Conservation (phyloP, 2,329 filamentous ascomycete genomes). For the Rhynchosporium secalis region DNA sequence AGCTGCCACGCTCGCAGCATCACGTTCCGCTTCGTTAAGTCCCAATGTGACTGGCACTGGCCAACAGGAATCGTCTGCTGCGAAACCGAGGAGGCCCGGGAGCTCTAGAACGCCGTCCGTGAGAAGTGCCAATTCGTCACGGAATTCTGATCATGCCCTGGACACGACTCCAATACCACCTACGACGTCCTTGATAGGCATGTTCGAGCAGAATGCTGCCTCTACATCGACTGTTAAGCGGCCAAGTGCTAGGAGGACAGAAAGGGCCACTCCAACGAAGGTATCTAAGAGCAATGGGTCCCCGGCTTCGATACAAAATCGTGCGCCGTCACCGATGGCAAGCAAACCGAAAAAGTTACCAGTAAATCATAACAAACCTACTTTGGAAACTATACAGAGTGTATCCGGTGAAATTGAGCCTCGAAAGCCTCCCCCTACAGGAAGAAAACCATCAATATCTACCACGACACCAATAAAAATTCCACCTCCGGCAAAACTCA, state of each 20-base stretch:
- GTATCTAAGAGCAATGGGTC: conserved; percentile 19
- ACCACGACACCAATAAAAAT: conserved; percentile 29
- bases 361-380: conserved; percentile 15
- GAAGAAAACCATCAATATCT: conserved; percentile 20
- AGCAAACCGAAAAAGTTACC: conserved; percentile 13
- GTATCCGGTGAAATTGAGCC: conserved; percentile 14
- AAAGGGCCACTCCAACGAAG: conserved; percentile 18
- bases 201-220: conserved; percentile 60
- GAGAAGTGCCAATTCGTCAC: conserved; percentile 30
- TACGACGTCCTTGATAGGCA: conserved; percentile 63
- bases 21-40: conserved; percentile 56
- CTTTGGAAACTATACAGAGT: conserved; percentile 18
- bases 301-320: conserved; percentile 2
- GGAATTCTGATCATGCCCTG: conserved; percentile 41
- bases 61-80: conserved; percentile 23
- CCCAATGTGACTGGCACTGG: conserved; percentile 43
- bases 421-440: conserved; percentile 17
- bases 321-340: conserved; percentile 16
- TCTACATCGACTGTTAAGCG: conserved; percentile 21
- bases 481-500: conserved; percentile 16
- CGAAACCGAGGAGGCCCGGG: conserved; percentile 11
- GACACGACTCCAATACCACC: conserved; percentile 62
- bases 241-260: conserved; percentile 19
- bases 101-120: conserved; percentile 22
- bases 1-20: conserved; percentile 62